These are phyloP conservation scores for Handroanthus guayacan DNA, from an alignment of 257 asterid species.

Conservation along the genomic window DNA sequence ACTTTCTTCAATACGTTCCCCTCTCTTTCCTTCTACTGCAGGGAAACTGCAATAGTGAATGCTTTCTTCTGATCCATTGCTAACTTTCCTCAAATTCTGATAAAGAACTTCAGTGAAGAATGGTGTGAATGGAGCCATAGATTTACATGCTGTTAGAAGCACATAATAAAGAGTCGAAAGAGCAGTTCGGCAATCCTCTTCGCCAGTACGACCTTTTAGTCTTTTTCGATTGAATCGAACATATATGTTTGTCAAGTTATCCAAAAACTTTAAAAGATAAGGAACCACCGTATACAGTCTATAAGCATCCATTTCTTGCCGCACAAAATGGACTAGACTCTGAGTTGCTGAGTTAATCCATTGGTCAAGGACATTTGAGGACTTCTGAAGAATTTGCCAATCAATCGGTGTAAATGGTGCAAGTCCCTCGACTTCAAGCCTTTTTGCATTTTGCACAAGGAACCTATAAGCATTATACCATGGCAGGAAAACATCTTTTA, in stretches of 20 bases:
- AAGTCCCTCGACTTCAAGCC: conserved; percentile 90
- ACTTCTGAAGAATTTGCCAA: conserved; percentile 66
- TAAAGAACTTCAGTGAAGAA: conserved; percentile 94
- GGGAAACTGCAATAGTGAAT: conserved; percentile 93
- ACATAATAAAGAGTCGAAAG: conserved; percentile 93
- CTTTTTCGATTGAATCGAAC: conserved; percentile 97
- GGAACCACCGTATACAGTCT: conserved; percentile 97
- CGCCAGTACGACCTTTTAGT: conserved; percentile 93
- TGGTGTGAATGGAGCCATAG: conserved; percentile 98
- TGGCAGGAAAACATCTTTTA: conserved; percentile 93
- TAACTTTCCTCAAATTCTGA: conserved; percentile 81
- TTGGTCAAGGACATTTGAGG: conserved; percentile 91
- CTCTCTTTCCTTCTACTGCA: conserved; percentile 82
- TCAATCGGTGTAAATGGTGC: conserved; percentile 81
- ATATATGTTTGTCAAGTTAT: conserved; percentile 87
- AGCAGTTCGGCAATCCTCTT: conserved; percentile 88
- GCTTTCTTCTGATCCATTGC: conserved; percentile 77
- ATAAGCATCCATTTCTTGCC: conserved; percentile 96
- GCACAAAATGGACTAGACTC: conserved; percentile 90
- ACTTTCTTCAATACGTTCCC: conserved; percentile 91
- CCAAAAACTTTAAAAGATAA: conserved; percentile 83
- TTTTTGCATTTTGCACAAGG: conserved; percentile 94
- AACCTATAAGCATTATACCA: conserved; percentile 99
- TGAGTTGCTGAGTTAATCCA: conserved; percentile 97
- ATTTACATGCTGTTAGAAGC: conserved; percentile 89